Base-by-base conservation (phyloP, 306 rosid species). In the Prunus fruticosa region DNA sequence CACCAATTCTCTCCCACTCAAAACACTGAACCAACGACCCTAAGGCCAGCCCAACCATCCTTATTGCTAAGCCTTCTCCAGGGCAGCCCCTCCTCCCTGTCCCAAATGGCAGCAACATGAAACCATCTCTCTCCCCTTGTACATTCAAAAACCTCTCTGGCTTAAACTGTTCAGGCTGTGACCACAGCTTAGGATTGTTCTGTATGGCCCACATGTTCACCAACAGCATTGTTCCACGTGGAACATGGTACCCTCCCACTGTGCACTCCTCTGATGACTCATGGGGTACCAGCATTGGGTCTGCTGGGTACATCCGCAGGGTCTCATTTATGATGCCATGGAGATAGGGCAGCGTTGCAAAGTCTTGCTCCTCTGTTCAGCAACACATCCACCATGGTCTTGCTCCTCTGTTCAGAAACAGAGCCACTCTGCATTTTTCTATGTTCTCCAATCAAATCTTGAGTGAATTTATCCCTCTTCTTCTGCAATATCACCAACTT, bases 151-250 rank as follows among this genome's bases (percentile, higher is more conserved):
- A 78, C 60, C 85, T 83, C 68, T 80, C 77, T 4, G 87, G 87
- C 61, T 67, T 70, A 43, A 80, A 83, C 64, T 56, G 47, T 23
- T 43, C 72, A 4, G 89, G 82, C 18, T 78, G 46, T n/a, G 18
- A 76, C 87, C 89, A 86, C 43, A 74, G 9, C n/a, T 27, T 54
- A 0, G 87, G 85, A 73, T 86, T 79, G 49, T 81, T 46, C 1
- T 86, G 87, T 34, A 86, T 81, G 73, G 82, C 85, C 87, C 87
- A 86, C 6, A 69, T 0, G 19, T 83, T 86, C 20, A 86, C 87
- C 23, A 76, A 49, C 16, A 86, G 3, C 74, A 81, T 75, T 8
- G 87, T 82, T 74, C 89, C 87, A 43, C 78, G 62, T 53, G 87
- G 83, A 30, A 86, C 66, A 1, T 58, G 45, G 57, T 51, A 71